Conservation (phyloP, 495 filamentous ascomycete species). For the Patellaria atrata region DNA sequence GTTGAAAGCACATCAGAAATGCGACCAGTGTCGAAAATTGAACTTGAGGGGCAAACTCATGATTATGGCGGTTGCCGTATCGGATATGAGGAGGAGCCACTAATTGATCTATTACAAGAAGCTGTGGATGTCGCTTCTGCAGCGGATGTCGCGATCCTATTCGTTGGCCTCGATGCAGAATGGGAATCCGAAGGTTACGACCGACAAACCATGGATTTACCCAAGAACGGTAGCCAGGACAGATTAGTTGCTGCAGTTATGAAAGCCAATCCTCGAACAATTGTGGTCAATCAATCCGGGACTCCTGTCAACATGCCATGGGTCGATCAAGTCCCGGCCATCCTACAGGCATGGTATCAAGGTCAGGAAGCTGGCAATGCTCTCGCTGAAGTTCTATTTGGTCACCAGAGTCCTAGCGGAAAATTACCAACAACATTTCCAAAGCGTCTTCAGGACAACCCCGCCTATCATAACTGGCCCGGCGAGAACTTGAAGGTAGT, state of each 20-base stretch:
- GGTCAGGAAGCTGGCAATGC: slow-evolving; percentile 36
- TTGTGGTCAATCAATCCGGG: slow-evolving; percentile 72
- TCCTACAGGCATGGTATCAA: slow-evolving; percentile 45
- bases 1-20: slow-evolving; percentile 39
- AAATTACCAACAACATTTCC: slow-evolving; percentile 55
- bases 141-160: slow-evolving; percentile 60
- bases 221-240: slow-evolving; percentile 51
- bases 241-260: slow-evolving; percentile 56
- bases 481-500: slow-evolving; percentile 63
- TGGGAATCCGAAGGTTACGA: slow-evolving; percentile 88
- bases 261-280: slow-evolving; percentile 54
- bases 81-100: slow-evolving; percentile 50
- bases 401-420: slow-evolving; percentile 25
- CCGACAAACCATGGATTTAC: slow-evolving; percentile 69
- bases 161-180: slow-evolving; percentile 66
- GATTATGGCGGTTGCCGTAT: slow-evolving; percentile 66
- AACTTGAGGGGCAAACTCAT: slow-evolving; percentile 37
- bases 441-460: slow-evolving; percentile 52
- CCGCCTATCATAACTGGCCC: slow-evolving; percentile 63
- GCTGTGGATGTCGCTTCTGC: slow-evolving; percentile 47
- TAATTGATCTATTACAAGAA: slow-evolving; percentile 48
- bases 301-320: slow-evolving; percentile 81
- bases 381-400: slow-evolving; percentile 53
- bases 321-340: slow-evolving; percentile 47
- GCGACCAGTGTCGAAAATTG: slow-evolving; percentile 47